Evolutionary conservation across 169 alveolate species (phyloP), one percentile per base, ranked within the genome.

Genomic region (Plasmodium fragile): DNA sequence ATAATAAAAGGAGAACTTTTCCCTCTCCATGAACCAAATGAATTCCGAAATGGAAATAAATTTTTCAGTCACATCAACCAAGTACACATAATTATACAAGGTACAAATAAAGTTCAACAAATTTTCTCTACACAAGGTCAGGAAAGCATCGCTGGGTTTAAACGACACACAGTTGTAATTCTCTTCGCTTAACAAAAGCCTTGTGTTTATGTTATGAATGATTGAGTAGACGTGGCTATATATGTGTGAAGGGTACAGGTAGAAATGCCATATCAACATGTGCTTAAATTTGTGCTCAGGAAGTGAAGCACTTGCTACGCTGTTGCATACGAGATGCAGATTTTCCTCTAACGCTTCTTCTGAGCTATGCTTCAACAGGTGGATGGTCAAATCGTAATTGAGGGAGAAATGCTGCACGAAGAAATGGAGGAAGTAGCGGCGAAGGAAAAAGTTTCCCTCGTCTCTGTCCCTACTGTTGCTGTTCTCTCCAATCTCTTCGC

Each of bases 121-220:
- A 49, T 52, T n/a, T 2, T 16, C 65, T 75, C 79, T 85, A 55
- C 80, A 85, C 0, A 59, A 8, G 13, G 41, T 72, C 2, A 85
- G 39, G 79, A 85, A 85, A 18, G 39, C 65, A 41, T n/a, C 18
- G 1, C 32, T 28, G 4, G 78, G 45, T 1, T 1, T 8, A 18
- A 85, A 85, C 22, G 22, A 25, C 6, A 85, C 65, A 34, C 45
- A 55, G 65, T 75, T 85, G 65, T 32, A 69, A 85, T 85, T 85
- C 7, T 85, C 70, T 18, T 73, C 69, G 4, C 45, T 18, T 36
- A 75, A 85, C 39, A 85, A 41, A 1, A 82, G 39, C n/a, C 75
- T 73, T 2, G 85, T 85, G 4, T 85, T 79, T 73, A 85, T 85
- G 41, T 85, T 52, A 18, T 85, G 49, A 75, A 85, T 30, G 22